phyloP scores from a whole-genome alignment of 768 basidiomycete genomes.

The Tubosaeta sp. region DNA sequence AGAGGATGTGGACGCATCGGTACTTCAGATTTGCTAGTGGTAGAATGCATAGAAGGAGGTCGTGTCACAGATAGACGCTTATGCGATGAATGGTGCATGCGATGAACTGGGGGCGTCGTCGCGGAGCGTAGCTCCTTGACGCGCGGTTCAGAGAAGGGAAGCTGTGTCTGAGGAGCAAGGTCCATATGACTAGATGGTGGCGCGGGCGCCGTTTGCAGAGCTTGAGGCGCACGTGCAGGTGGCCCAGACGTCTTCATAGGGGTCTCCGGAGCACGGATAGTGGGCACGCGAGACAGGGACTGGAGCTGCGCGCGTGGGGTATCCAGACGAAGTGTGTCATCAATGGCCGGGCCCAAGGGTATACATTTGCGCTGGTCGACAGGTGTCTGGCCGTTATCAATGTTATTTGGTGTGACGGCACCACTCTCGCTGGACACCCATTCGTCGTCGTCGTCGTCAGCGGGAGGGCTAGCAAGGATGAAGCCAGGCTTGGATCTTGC shows the following conservation, averaged over 20 bases:
- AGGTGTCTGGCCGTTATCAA: slow-evolving; percentile 36
- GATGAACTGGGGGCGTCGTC: slow-evolving; percentile 36
- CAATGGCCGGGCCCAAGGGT: slow-evolving; percentile 8
- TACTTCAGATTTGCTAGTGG: slow-evolving; percentile 34
- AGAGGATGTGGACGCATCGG: slow-evolving; percentile 68
- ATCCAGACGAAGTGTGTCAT: slow-evolving; percentile 24
- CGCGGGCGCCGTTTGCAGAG: slow-evolving; percentile 9
- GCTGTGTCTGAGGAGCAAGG: slow-evolving; percentile 12
- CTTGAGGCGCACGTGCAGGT: slow-evolving; percentile 16
- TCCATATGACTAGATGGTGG: slow-evolving; percentile 14
- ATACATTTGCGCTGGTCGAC: slow-evolving; percentile 23
- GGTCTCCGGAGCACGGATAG: slow-evolving; percentile 28
- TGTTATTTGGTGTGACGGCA: slow-evolving; percentile 57
- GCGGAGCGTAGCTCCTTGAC: slow-evolving; percentile 34
- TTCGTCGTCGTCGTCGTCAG: slow-evolving; percentile 61
- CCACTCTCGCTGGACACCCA: slow-evolving; percentile 81
- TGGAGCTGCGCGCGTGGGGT: slow-evolving; percentile 30
- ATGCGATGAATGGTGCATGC: slow-evolving; percentile 31
- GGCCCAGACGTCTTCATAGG: slow-evolving; percentile 13
- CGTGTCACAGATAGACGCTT: slow-evolving; percentile 48
- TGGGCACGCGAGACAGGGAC: slow-evolving; percentile 32
- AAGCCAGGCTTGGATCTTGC: slow-evolving; percentile 50
- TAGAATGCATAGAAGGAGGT: slow-evolving; percentile 61
- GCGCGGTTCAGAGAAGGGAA: slow-evolving; percentile 16
- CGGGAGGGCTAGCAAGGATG: slow-evolving; percentile 49